These are phyloP conservation scores for Arthrobotrys sinensis DNA, from an alignment of 2,329 filamentous ascomycete genomes.

Conservation along the genomic window DNA sequence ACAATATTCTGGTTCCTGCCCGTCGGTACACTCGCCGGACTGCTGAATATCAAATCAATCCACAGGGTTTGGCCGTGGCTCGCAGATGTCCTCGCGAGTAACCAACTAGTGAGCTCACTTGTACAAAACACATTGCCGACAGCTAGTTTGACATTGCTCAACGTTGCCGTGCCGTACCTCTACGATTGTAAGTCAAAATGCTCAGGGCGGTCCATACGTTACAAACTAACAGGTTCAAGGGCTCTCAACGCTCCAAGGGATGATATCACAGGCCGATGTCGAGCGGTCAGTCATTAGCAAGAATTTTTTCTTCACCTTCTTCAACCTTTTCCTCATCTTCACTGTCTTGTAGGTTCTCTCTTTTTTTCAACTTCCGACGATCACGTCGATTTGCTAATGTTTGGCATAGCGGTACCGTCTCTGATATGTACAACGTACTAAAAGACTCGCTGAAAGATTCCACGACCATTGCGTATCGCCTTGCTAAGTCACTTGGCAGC, in stretches of 20 bases:
- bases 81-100: constrained; percentile 76
- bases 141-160: constrained; percentile 85
- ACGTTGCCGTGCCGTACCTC: constrained; percentile 89
- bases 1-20: constrained; percentile 91
- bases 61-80: constrained; percentile 79
- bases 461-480: constrained; percentile 79
- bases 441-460: constrained; percentile 84
- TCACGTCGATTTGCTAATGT: not conserved
- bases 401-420: constrained; percentile 75
- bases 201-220: not conserved
- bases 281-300: constrained; percentile 96
- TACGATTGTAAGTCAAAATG: constrained; percentile 81
- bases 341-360: constrained; percentile 76
- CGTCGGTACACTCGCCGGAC: constrained; percentile 82
- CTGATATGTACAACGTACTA: constrained; percentile 80
- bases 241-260: constrained; percentile 90
- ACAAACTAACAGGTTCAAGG: constrained; percentile 66
- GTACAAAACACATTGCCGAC: constrained; percentile 92
- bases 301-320: constrained; percentile 99
- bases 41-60: constrained; percentile 87
- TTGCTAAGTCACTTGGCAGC: constrained; percentile 81
- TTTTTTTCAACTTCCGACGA: not conserved
- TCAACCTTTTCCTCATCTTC: constrained; percentile 98
- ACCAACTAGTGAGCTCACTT: constrained; percentile 80
- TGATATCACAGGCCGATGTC: constrained; percentile 94